Evolutionary conservation across 2,329 filamentous ascomycete species (phyloP).

Genomic region (Didymella sp.): DNA sequence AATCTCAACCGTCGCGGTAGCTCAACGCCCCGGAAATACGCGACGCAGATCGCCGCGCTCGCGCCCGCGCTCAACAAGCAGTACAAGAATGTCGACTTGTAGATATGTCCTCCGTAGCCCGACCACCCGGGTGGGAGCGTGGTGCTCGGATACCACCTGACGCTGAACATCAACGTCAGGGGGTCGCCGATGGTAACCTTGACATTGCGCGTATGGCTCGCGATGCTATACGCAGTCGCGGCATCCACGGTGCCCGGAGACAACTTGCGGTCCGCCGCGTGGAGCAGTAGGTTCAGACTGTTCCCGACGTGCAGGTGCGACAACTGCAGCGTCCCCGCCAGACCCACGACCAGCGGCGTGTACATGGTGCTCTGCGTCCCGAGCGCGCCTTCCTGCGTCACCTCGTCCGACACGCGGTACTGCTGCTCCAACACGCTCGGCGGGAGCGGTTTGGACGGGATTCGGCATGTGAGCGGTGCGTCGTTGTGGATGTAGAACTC

Average conservation of each 20-base stretch:
- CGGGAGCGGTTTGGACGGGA: constrained; percentile 75
- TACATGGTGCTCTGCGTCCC: constrained; percentile 56
- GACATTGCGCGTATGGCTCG: constrained; percentile 62
- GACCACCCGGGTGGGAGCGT: constrained; percentile 66
- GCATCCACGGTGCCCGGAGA: constrained; percentile 81
- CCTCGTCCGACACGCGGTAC: constrained; percentile 50
- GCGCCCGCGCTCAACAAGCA: constrained; percentile 57
- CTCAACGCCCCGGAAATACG: constrained; percentile 62
- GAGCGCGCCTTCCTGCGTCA: constrained; percentile 45
- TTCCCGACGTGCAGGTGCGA: constrained; percentile 88
- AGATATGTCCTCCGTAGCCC: constrained; percentile 60
- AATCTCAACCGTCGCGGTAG: constrained; percentile 60
- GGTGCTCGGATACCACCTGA: constrained; percentile 85
- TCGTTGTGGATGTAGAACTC: constrained; percentile 99
- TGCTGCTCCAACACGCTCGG: constrained; percentile 45
- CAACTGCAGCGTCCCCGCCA: constrained; percentile 86
- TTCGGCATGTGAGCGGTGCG: constrained; percentile 87
- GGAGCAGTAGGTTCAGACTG: constrained; percentile 86
- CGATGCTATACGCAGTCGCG: constrained; percentile 84
- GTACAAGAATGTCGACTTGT: constrained; percentile 58
- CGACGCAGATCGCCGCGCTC: constrained; percentile 59
- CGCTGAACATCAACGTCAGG: constrained; percentile 77
- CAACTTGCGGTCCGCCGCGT: constrained; percentile 62
- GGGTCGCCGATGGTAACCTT: constrained; percentile 88
- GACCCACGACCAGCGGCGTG: constrained; percentile 84